Evolutionary conservation across 441 rosid species (phyloP).

Genomic region (Mallotus repandus): DNA sequence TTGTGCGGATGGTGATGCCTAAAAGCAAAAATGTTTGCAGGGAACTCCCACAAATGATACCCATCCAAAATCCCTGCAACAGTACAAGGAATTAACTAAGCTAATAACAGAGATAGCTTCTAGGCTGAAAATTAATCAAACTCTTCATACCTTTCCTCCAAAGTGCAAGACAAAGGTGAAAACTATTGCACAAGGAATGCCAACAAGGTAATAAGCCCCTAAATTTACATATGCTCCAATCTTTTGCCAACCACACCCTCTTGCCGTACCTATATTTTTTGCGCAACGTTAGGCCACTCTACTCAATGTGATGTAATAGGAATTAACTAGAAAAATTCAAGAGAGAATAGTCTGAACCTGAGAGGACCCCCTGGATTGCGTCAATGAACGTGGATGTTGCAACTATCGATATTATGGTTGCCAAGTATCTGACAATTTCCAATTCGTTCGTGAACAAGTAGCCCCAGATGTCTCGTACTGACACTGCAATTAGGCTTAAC

Average conservation of each 20-base stretch:
- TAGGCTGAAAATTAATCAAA: too few species aligned
- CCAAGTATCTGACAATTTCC: conserved; percentile 32
- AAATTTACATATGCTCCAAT: conserved; percentile 49
- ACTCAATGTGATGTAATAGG: too few species aligned
- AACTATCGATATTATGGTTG: conserved; percentile 42
- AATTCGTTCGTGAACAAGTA: conserved; percentile 31
- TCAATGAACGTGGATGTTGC: conserved; percentile 49
- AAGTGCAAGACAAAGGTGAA: conserved; percentile 46
- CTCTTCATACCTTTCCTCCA: conserved; percentile 38
- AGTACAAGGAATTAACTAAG: background rate
- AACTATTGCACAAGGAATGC: conserved; percentile 45
- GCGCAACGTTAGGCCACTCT: too few species aligned
- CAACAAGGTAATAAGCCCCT: conserved; percentile 51
- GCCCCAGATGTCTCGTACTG: conserved; percentile 26
- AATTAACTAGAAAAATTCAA: too few species aligned
- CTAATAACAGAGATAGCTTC: too few species aligned
- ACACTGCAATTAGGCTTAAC: conserved; percentile 27
- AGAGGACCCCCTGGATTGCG: conserved; percentile 54
- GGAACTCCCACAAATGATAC: conserved; percentile 35
- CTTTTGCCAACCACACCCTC: conserved; percentile 75
- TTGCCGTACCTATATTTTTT: conserved; percentile 44
- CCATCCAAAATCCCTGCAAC: conserved; percentile 44
- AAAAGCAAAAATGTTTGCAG: conserved; percentile 32
- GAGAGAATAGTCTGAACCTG: conserved; percentile 34
- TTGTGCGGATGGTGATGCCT: conserved; percentile 26